phyloP scores from a whole-genome alignment of 495 filamentous ascomycete genomes.

The Xylaria curta region DNA sequence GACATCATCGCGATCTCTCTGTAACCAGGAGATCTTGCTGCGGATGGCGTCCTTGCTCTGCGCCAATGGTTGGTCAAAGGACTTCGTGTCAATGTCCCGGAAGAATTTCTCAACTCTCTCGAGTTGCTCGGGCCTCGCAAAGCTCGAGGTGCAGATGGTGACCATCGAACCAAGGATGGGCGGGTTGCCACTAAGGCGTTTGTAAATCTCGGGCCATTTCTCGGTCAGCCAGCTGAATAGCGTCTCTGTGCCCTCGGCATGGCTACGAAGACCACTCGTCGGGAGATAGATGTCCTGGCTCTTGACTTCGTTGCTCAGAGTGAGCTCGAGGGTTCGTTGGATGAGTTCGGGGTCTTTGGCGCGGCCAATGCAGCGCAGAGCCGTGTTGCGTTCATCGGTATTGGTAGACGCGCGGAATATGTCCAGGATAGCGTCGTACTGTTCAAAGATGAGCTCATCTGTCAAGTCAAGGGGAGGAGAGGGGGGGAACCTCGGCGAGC shows the following conservation, averaged over 20 bases:
- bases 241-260: conserved; percentile 77
- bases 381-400: conserved; percentile 95
- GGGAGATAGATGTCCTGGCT: conserved; percentile 96
- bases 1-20: conserved; percentile 63
- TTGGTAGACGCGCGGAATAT: conserved; percentile 86
- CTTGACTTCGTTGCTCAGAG: conserved; percentile 84
- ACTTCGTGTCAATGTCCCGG: conserved; percentile 77
- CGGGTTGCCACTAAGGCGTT: conserved; percentile 68
- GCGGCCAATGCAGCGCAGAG: conserved; percentile 83
- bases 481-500: conserved; percentile 20
- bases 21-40: conserved; percentile 66
- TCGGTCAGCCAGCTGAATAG: conserved; percentile 83
- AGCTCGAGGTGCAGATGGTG: conserved; percentile 80
- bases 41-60: conserved; percentile 67
- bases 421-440: conserved; percentile 81
- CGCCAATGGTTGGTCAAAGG: conserved; percentile 65
- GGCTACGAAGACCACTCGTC: conserved; percentile 75
- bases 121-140: conserved; percentile 76
- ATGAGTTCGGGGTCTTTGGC: conserved; percentile 80
- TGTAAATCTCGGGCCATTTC: conserved; percentile 82
- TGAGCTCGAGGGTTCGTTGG: conserved; percentile 75
- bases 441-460: conserved; percentile 24
- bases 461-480: conserved; percentile 24
- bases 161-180: conserved; percentile 91
- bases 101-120: conserved; percentile 84